These are phyloP conservation scores for Nakaseomyces kungkrabaensis DNA, from an alignment of 1,139 yeast genomes.

Conservation along the genomic window DNA sequence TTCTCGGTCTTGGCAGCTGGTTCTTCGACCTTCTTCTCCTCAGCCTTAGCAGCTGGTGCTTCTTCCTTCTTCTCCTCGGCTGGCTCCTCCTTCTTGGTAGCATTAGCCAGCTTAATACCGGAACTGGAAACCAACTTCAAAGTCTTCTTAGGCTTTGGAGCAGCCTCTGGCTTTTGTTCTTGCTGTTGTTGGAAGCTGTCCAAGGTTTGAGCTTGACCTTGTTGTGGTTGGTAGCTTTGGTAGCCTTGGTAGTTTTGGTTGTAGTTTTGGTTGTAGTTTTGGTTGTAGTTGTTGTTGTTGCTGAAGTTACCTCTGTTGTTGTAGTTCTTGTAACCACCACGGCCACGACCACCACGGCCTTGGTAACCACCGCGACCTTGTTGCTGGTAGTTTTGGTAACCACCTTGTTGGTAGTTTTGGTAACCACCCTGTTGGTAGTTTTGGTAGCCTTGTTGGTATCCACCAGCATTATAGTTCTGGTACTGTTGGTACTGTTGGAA, in stretches of 20 bases:
- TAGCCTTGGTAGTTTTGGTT: constrained; percentile 13
- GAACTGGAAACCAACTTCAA: constrained; percentile 58
- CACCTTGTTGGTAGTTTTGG: constrained; percentile 16
- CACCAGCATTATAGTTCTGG: constrained; percentile 12
- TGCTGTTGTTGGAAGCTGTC: constrained; percentile 70
- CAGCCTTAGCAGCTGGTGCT: constrained; percentile 13
- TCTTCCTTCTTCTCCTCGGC: constrained; percentile 22
- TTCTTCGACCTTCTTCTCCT: constrained; percentile 8
- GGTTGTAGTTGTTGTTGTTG: constrained; percentile 4
- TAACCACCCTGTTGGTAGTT: constrained; percentile 21
- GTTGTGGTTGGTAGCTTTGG: constrained; percentile 21
- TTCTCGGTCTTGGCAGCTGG: constrained; percentile 9
- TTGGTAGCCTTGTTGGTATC: constrained; percentile 17
- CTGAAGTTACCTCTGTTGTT: constrained; percentile 16
- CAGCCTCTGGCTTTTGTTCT: constrained; percentile 21
- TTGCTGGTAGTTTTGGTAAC: constrained; percentile 18
- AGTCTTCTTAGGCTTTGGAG: constrained; percentile 47
- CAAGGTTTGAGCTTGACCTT: constrained; percentile 64
- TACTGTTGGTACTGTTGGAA: constrained; percentile 28
- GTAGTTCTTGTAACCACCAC: constrained; percentile 9
- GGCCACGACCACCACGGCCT: constrained; percentile 8
- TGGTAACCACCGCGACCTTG: constrained; percentile 7
- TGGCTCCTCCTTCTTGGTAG: constrained; percentile 36
- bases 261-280: constrained; percentile 5
- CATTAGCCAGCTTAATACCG: constrained; percentile 58